These are phyloP conservation scores for Thymus mandschuricus DNA, from an alignment of 257 asterid species.

Conservation along the genomic window DNA sequence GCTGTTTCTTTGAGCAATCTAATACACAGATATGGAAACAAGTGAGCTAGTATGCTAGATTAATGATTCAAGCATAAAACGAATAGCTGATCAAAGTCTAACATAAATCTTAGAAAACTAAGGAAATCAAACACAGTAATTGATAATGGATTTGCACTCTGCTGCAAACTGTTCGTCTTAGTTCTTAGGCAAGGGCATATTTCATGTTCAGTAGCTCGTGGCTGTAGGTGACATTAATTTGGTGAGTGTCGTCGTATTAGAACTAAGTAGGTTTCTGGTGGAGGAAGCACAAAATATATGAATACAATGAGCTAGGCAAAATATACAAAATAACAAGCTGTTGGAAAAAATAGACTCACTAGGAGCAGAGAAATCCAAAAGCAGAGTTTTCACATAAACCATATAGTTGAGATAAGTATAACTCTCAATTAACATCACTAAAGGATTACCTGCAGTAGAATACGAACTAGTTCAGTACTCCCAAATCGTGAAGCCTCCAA, in stretches of 20 bases:
- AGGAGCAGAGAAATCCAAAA: not conserved
- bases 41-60: not conserved
- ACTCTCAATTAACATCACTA: conserved; percentile 19
- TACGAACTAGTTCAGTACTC: conserved; percentile 99
- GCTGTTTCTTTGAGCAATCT: conserved; percentile 99
- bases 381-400: conserved; percentile 5
- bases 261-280: not conserved
- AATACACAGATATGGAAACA: conserved; percentile 21
- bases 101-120: not conserved
- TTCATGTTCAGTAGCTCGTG: conserved; percentile 7
- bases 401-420: conserved; percentile 18
- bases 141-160: conserved; percentile 10
- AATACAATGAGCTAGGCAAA: not conserved
- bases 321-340: not conserved
- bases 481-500: conserved; percentile 99
- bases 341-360: not conserved
- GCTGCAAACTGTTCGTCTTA: not conserved
- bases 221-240: not conserved
- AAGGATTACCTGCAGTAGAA: conserved; percentile 78
- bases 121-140: not conserved
- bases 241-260: not conserved
- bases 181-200: not conserved
- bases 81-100: not conserved
- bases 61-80: not conserved
- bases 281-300: not conserved